Evolutionary conservation across 805 yeast genomes (phyloP).

Genomic region (Kodamaea jinghongensis): DNA sequence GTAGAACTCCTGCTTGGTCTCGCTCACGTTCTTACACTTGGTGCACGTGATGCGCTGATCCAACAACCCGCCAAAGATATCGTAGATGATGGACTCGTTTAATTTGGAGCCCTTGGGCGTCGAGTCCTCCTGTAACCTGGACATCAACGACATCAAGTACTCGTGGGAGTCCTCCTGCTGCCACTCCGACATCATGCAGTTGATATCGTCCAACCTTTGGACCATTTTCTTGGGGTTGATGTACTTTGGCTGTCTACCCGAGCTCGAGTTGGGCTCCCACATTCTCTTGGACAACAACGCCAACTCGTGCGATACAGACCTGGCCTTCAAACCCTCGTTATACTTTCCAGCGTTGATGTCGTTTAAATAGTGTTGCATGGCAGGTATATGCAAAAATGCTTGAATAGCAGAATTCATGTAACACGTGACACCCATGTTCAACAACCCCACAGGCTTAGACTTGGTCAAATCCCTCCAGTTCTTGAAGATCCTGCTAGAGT

Average conservation of each 20-base stretch:
- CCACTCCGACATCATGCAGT: slow-evolving; percentile 96
- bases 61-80: slow-evolving; percentile 89
- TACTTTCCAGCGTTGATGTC: slow-evolving; percentile 60
- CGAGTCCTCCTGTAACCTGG: slow-evolving; percentile 85
- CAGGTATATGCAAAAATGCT: slow-evolving; percentile 86
- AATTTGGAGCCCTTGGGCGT: slow-evolving; percentile 88
- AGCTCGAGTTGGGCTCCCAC: slow-evolving; percentile 55
- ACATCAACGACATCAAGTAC: slow-evolving; percentile 87
- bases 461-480: slow-evolving; percentile 61
- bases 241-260: slow-evolving; percentile 37
- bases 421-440: slow-evolving; percentile 94
- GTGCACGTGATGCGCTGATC: slow-evolving; percentile 83
- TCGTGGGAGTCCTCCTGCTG: slow-evolving; percentile 98
- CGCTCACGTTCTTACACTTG: slow-evolving; percentile 76
- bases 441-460: slow-evolving; percentile 67
- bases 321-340: slow-evolving; percentile 42
- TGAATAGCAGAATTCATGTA: slow-evolving; percentile 96
- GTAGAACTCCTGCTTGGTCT: slow-evolving; percentile 89
- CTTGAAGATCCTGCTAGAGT: slow-evolving; percentile 58
- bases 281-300: slow-evolving; percentile 68
- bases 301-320: slow-evolving; percentile 62
- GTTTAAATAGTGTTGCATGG: slow-evolving; percentile 76
- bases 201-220: slow-evolving; percentile 72
- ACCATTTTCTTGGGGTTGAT: slow-evolving; percentile 77
- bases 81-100: slow-evolving; percentile 79